Conservation (phyloP, 345 rosid species). For the Streptanthus diversifolius region DNA sequence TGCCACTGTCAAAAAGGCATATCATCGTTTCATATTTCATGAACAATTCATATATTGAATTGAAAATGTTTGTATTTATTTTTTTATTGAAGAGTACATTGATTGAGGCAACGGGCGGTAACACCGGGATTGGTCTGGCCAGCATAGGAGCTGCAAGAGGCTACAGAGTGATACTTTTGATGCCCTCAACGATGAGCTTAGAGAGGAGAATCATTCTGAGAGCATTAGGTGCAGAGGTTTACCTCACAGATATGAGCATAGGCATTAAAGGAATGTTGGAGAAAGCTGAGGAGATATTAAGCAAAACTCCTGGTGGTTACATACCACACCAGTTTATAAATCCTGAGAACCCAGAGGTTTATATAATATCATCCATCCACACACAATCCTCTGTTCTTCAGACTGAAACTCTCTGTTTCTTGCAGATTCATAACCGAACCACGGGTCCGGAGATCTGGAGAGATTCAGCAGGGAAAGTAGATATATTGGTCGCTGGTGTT, state of each 20-base stretch:
- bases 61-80: background rate
- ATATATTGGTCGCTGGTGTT: constrained; percentile 48
- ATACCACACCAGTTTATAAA: constrained; percentile 36
- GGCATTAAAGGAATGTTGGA: constrained; percentile 42
- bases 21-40: background rate
- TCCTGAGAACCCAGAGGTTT: constrained; percentile 64
- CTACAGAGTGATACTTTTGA: constrained; percentile 51
- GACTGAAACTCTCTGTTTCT: background rate
- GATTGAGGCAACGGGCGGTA: constrained; percentile 65
- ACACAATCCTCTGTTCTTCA: background rate
- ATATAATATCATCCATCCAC: background rate
- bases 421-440: constrained; percentile 68
- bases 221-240: constrained; percentile 74
- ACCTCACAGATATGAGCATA: constrained; percentile 40
- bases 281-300: constrained; percentile 52
- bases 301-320: constrained; percentile 53
- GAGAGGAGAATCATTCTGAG: constrained; percentile 65
- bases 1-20: background rate
- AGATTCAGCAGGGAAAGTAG: constrained; percentile 50
- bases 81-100: constrained; percentile 41
- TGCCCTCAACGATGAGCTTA: constrained; percentile 56
- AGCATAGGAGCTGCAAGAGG: constrained; percentile 64
- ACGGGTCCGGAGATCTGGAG: constrained; percentile 77
- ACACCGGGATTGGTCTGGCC: constrained; percentile 76
- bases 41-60: background rate